These are phyloP conservation scores for Penicillium oxalicum DNA, from an alignment of 2,329 filamentous ascomycete genomes.

Conservation along the genomic window DNA sequence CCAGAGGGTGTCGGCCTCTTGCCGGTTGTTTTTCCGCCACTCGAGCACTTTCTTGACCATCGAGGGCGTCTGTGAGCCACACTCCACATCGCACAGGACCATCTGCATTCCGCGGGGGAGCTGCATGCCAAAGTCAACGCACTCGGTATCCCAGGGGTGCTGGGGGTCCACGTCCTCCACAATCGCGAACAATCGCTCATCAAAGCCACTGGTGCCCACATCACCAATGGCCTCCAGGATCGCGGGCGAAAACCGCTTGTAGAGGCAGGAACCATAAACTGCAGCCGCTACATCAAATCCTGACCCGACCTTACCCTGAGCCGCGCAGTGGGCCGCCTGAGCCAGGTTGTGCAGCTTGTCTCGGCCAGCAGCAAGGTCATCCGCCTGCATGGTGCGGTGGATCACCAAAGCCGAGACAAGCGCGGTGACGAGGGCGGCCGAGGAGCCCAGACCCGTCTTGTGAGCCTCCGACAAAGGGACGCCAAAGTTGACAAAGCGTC, in stretches of 20 bases:
- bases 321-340: constrained; percentile 88
- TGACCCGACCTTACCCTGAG: constrained; percentile 92
- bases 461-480: constrained; percentile 71
- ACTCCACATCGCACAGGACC: constrained; percentile 94
- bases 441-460: constrained; percentile 94
- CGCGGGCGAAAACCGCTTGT: constrained; percentile 82
- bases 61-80: constrained; percentile 83
- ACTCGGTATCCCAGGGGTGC: constrained; percentile 70
- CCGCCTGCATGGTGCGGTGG: constrained; percentile 39
- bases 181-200: constrained; percentile 55
- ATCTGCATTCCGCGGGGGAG: constrained; percentile 70
- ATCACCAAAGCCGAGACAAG: constrained; percentile 54
- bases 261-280: constrained; percentile 84
- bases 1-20: constrained; percentile 67
- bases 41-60: constrained; percentile 91
- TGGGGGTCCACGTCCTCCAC: constrained; percentile 55
- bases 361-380: constrained; percentile 46
- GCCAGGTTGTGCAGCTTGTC: constrained; percentile 80
- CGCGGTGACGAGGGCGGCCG: constrained; percentile 85
- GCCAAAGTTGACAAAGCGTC: constrained; percentile 69
- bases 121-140: constrained; percentile 61
- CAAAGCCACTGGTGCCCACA: constrained; percentile 62
- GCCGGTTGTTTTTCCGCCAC: constrained; percentile 64
- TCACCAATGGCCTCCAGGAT: constrained; percentile 64
- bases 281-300: constrained; percentile 94